Evolutionary conservation across 2,329 filamentous ascomycete species (phyloP).

Genomic region (Cercospora berteroae): DNA sequence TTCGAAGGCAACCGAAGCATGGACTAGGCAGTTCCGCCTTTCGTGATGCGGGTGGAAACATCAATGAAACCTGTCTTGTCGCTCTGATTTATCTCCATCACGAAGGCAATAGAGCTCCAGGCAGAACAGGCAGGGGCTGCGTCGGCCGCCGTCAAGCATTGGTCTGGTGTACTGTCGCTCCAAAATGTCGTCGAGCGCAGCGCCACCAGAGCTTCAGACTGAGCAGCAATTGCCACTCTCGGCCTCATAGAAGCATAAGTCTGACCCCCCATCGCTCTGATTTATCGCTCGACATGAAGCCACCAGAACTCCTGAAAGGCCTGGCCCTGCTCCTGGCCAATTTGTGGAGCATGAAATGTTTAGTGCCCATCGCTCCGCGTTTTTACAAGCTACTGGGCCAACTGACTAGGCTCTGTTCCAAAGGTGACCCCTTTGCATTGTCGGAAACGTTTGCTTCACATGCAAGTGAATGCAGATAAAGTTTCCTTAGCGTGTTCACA

Average conservation of each 20-base stretch:
- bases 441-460: constrained; percentile 1
- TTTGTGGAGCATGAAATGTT: not conserved
- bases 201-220: not conserved
- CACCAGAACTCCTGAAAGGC: not conserved
- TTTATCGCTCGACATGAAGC: not conserved
- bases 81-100: not conserved
- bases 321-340: not conserved
- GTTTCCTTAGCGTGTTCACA: not conserved
- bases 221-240: too few species aligned
- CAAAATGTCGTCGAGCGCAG: not conserved
- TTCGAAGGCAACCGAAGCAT: not conserved
- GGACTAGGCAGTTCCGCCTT: not conserved
- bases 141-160: not conserved
- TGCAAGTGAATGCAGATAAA: constrained; percentile 3
- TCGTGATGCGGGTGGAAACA: not conserved
- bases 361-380: not conserved
- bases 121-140: not conserved
- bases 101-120: not conserved
- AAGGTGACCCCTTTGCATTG: not conserved
- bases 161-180: not conserved
- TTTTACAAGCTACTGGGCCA: not conserved
- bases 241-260: not conserved
- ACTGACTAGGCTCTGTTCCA: not conserved
- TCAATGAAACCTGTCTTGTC: not conserved
- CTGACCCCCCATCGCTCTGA: not conserved